Conservation (phyloP, 768 basidiomycete species). For the Holtermannia corniformis region DNA sequence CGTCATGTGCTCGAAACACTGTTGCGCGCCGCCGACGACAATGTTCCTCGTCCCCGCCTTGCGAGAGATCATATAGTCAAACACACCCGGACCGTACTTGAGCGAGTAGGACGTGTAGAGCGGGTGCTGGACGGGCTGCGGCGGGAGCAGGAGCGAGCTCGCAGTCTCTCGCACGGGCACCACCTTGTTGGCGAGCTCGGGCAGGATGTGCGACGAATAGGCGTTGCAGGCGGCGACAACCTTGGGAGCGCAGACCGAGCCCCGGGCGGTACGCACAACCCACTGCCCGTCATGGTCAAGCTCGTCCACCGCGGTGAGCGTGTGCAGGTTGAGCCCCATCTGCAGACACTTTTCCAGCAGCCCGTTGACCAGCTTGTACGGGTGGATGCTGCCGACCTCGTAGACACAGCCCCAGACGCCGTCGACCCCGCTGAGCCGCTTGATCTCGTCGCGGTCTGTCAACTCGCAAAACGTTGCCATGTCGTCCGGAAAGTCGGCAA, state of each 20-base stretch:
- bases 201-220: constrained; percentile 69
- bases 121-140: neutral
- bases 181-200: constrained; percentile 45
- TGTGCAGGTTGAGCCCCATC: neutral
- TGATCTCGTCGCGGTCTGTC: constrained; percentile 2
- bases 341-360: neutral
- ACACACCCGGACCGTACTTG: neutral
- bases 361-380: constrained; percentile 7
- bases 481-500: constrained; percentile 7
- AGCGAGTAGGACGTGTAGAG: neutral
- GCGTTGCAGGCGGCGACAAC: constrained; percentile 83
- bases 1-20: neutral
- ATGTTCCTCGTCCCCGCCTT: neutral
- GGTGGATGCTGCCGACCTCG: constrained; percentile 4
- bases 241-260: constrained; percentile 51
- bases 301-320: constrained; percentile 23
- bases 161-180: neutral
- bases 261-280: constrained; percentile 58
- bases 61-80: neutral
- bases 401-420: constrained; percentile 7
- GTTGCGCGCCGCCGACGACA: neutral
- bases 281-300: constrained; percentile 42
- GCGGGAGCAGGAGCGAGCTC: neutral
- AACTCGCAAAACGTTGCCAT: constrained; percentile 3
- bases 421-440: constrained; percentile 1